Percentiles rank a stretch among this genome's conserved stretches.
Conservation (phyloP, 2,329 filamentous ascomycete genomes). For the Colletotrichum noveboracense region DNA sequence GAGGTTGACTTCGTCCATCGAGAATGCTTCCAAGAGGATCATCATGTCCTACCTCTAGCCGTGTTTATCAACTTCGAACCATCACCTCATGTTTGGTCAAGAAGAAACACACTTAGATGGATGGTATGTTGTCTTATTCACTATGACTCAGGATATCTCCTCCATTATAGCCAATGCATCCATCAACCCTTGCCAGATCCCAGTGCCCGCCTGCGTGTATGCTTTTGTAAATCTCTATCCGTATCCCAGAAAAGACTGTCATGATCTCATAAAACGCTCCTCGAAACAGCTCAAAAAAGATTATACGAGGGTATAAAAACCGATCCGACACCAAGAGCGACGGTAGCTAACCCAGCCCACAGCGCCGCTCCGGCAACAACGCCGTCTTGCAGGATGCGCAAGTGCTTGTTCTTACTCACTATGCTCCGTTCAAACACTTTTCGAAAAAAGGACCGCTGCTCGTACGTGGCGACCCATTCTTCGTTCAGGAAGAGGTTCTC, state of each 20-base stretch:
- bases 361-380: conserved; percentile 31
- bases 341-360: conserved; percentile 30
- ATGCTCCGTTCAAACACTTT: conserved; percentile 27
- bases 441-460: conserved; percentile 19
- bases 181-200: neutral
- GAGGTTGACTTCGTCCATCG: neutral
- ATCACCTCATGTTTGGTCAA: neutral
- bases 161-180: neutral
- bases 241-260: neutral
- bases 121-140: neutral
- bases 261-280: neutral
- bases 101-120: neutral
- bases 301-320: conserved; percentile 24
- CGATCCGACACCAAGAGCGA: conserved; percentile 24
- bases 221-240: neutral
- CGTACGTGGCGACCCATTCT: conserved; percentile 26
- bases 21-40: neutral
- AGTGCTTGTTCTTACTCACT: conserved; percentile 26
- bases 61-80: neutral
- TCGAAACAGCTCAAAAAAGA: conserved; percentile 7
- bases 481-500: conserved; percentile 28
- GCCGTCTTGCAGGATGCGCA: conserved; percentile 31
- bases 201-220: neutral
- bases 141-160: neutral
- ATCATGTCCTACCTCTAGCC: rapidly evolving